phyloP scores from a whole-genome alignment of 2,329 filamentous ascomycete genomes.

The Colletotrichum graminicola region DNA sequence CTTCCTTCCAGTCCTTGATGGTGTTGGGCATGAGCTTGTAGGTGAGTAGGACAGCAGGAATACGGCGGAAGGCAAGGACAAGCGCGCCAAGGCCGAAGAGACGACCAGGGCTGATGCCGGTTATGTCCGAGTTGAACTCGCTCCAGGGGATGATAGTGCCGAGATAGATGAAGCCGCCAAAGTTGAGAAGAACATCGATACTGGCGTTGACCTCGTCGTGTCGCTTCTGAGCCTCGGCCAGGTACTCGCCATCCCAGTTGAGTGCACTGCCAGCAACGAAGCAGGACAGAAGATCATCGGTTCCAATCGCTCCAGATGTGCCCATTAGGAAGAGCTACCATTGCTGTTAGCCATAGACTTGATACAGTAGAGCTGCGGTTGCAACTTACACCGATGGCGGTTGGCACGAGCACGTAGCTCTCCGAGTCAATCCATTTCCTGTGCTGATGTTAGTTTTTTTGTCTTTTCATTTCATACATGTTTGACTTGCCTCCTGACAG shows the following conservation, averaged over 20 bases:
- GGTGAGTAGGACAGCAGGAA: conserved; percentile 65
- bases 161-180: conserved; percentile 71
- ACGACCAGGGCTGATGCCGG: conserved; percentile 64
- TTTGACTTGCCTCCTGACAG: conserved; percentile 49
- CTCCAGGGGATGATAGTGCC: conserved; percentile 68
- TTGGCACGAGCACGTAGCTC: conserved; percentile 65
- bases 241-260: conserved; percentile 73
- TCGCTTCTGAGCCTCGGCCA: conserved; percentile 65
- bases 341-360: background rate
- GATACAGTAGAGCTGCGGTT: conserved; percentile 22
- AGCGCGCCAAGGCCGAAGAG: conserved; percentile 65
- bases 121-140: conserved; percentile 65
- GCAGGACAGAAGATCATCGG: conserved; percentile 71
- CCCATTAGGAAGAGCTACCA: conserved; percentile 69
- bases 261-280: conserved; percentile 70
- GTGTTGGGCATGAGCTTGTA: conserved; percentile 68
- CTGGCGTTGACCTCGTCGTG: conserved; percentile 72
- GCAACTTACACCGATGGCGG: conserved; percentile 59
- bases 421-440: conserved; percentile 69
- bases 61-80: conserved; percentile 66
- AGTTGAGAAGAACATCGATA: conserved; percentile 70
- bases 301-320: conserved; percentile 68
- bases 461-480: no score
- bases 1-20: conserved; percentile 67
- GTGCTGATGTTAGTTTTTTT: background rate